phyloP scores from a whole-genome alignment of 2,329 filamentous ascomycete species.

The Scolecobasidium constrictum region DNA sequence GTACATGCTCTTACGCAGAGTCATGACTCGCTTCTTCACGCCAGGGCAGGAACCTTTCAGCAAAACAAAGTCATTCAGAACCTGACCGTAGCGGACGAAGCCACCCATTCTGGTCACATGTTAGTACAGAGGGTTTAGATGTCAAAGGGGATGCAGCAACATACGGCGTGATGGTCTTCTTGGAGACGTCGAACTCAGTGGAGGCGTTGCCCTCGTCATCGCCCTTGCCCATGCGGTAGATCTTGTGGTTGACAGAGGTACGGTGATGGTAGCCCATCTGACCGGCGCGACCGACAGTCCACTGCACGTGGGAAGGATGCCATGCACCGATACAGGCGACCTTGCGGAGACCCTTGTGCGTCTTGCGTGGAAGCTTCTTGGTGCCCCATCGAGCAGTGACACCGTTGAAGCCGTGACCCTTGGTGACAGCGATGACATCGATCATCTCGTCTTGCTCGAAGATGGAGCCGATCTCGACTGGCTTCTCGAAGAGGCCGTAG shows the following conservation, averaged over 20 bases:
- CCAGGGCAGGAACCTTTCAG: slow-evolving; percentile 96
- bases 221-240: slow-evolving; percentile 96
- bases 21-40: slow-evolving; percentile 99
- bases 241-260: slow-evolving; percentile 99
- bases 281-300: slow-evolving; percentile 99
- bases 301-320: slow-evolving; percentile 99
- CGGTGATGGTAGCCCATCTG: slow-evolving; percentile 99
- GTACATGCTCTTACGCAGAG: slow-evolving; percentile 98
- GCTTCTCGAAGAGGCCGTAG: slow-evolving; percentile 97
- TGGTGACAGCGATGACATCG: slow-evolving; percentile 97
- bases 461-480: slow-evolving; percentile 81
- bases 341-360: slow-evolving; percentile 99
- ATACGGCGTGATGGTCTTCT: slow-evolving; percentile 99
- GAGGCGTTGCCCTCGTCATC: slow-evolving; percentile 84
- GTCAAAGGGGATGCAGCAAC: slow-evolving; percentile 31
- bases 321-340: slow-evolving; percentile 99
- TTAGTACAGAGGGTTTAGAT: slow-evolving; percentile 12
- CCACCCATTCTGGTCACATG: slow-evolving; percentile 73
- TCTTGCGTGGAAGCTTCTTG: slow-evolving; percentile 99
- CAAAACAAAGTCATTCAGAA: slow-evolving; percentile 98
- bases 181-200: slow-evolving; percentile 92
- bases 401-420: slow-evolving; percentile 97
- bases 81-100: slow-evolving; percentile 97
- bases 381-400: slow-evolving; percentile 98
- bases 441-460: slow-evolving; percentile 99